Percentiles rank a stretch among this genome's conserved stretches.
These are phyloP conservation scores for Aquanectria penicillioides DNA, from an alignment of 2,329 filamentous ascomycete genomes.

Conservation along the genomic window DNA sequence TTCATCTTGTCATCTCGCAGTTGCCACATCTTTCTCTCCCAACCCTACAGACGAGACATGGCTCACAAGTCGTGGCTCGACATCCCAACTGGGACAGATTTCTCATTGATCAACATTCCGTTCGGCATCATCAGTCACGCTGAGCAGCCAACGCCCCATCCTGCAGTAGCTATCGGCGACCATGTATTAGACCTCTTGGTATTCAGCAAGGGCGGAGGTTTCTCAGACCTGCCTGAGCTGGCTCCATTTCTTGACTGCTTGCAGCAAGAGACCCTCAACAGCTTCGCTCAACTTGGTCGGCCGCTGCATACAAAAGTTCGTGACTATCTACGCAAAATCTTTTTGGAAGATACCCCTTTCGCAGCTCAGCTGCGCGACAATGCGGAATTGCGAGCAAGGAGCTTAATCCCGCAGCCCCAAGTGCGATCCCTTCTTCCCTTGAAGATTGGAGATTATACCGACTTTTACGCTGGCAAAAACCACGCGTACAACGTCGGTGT, in stretches of 20 bases:
- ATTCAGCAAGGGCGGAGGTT: not conserved
- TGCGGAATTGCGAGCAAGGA: not conserved
- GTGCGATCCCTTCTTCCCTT: conserved; percentile 69
- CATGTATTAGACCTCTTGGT: not conserved
- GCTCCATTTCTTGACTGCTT: too few relatives aligned
- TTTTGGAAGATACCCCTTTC: not conserved
- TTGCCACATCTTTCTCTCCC: too few relatives aligned
- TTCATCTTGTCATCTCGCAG: too few relatives aligned
- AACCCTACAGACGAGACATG: too few relatives aligned
- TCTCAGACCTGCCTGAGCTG: not conserved
- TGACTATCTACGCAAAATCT: not conserved
- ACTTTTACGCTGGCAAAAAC: conserved; percentile 83
- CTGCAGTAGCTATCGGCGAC: not conserved
- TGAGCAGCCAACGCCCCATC: not conserved
- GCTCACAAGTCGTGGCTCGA: not conserved
- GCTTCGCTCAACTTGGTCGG: not conserved
- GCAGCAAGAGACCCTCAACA: not conserved
- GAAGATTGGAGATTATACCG: conserved; percentile 82
- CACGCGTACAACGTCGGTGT: conserved; percentile 77
- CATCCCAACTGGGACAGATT: not conserved
- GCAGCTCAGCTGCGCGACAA: not conserved
- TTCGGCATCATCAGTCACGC: not conserved
- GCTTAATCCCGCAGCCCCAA: not conserved
- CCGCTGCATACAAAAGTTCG: not conserved
- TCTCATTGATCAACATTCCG: not conserved